phyloP scores from a whole-genome alignment of 2,329 filamentous ascomycete genomes.

The Verticillium nubilum region DNA sequence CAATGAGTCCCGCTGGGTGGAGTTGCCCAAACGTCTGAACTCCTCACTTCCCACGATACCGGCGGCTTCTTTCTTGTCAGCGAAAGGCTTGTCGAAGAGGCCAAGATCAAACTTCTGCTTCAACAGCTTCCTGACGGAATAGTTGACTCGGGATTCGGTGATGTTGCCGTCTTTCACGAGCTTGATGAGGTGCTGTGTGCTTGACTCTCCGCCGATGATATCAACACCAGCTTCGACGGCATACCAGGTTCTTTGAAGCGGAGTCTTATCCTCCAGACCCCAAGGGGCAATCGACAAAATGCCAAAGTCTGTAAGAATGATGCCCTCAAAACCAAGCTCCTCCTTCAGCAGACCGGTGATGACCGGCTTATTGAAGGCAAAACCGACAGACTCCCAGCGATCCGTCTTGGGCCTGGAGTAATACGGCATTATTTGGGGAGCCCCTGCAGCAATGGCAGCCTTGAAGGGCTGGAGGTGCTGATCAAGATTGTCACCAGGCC shows the following conservation, averaged over 20 bases:
- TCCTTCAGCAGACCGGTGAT: constrained; percentile 41
- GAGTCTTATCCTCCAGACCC: constrained; percentile 39
- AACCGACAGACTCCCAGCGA: constrained; percentile 24
- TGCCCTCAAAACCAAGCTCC: constrained; percentile 42
- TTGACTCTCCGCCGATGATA: constrained; percentile 39
- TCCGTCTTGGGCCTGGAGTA: constrained; percentile 39
- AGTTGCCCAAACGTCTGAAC: constrained; percentile 19
- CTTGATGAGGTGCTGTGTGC: constrained; percentile 39
- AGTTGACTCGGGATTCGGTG: constrained; percentile 35
- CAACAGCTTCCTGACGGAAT: constrained; percentile 38
- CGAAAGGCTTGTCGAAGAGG: constrained; percentile 45
- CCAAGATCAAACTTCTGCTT: constrained; percentile 44
- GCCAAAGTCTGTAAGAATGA: constrained; percentile 46
- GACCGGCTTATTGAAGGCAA: constrained; percentile 44
- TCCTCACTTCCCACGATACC: constrained; percentile 35
- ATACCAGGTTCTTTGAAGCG: constrained; percentile 31
- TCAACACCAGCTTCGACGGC: constrained; percentile 40
- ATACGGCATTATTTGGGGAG: constrained; percentile 38
- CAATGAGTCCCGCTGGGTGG: neutral
- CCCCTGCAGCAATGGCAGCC: neutral
- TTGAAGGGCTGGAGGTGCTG: neutral
- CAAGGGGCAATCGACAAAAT: constrained; percentile 42
- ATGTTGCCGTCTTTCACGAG: constrained; percentile 32
- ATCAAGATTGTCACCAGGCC: neutral
- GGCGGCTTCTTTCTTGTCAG: constrained; percentile 34